Conservation (phyloP, 2,329 filamentous ascomycete species). For the Penicillium concentricum region DNA sequence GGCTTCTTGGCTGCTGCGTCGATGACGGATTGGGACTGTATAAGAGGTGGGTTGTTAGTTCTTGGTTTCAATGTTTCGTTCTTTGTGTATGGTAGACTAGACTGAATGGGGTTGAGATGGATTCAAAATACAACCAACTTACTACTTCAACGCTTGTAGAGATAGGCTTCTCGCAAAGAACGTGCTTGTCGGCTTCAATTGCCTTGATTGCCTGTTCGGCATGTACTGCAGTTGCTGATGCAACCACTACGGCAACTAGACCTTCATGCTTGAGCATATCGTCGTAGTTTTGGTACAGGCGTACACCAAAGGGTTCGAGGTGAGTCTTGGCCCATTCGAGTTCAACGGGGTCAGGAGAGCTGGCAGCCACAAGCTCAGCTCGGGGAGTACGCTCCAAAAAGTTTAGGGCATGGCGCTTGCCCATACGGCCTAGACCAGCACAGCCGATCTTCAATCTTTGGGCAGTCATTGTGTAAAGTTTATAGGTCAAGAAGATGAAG, state of each 20-base stretch:
- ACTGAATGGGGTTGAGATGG: neutral
- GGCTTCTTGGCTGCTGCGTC: conserved; percentile 56
- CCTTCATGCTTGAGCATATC: conserved; percentile 58
- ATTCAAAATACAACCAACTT: conserved; percentile 22
- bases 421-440: conserved; percentile 53
- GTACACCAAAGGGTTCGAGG: conserved; percentile 54
- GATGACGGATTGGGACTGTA: conserved; percentile 60
- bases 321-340: conserved; percentile 52
- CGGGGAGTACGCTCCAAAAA: conserved; percentile 49
- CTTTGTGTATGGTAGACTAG: neutral
- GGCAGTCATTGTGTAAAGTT: conserved; percentile 23
- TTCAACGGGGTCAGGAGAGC: conserved; percentile 47
- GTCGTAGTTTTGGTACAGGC: conserved; percentile 55
- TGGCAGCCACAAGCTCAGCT: conserved; percentile 51
- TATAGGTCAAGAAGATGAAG: neutral
- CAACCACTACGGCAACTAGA: conserved; percentile 56
- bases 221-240: conserved; percentile 56
- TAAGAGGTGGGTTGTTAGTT: neutral
- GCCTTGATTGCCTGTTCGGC: conserved; percentile 59
- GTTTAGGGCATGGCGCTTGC: conserved; percentile 51
- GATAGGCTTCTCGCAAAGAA: conserved; percentile 56
- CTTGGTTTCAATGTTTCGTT: neutral
- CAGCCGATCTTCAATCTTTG: conserved; percentile 47
- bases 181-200: conserved; percentile 55
- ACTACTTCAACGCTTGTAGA: conserved; percentile 61